phyloP scores from a whole-genome alignment of 2,329 filamentous ascomycete genomes.

The Daldinia sp. region DNA sequence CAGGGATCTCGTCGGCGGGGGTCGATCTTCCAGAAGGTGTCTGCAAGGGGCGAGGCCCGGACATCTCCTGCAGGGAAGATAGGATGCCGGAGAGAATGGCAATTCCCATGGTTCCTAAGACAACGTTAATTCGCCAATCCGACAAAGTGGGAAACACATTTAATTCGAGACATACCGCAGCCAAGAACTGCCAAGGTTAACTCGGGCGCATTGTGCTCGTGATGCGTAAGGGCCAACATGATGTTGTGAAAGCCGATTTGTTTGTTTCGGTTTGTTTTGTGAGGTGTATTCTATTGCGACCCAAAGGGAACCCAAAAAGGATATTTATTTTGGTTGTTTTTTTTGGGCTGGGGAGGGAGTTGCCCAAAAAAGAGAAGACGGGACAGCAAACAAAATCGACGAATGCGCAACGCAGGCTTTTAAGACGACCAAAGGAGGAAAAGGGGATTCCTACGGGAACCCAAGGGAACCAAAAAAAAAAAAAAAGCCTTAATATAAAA shows the following conservation, averaged over 20 bases:
- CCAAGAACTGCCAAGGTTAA: conserved; percentile 83
- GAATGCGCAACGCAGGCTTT: not conserved
- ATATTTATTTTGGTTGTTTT: not conserved
- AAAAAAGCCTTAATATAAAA: not conserved
- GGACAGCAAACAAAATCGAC: not conserved
- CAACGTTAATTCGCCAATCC: not conserved
- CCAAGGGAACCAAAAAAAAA: no score
- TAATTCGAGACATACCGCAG: conserved; percentile 67
- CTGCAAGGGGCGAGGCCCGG: conserved; percentile 56
- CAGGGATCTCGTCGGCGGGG: conserved; percentile 58
- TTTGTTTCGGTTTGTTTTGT: no score
- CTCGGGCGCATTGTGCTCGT: conserved; percentile 52
- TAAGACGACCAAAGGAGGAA: not conserved
- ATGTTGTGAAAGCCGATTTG: conserved; percentile 10
- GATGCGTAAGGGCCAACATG: conserved; percentile 47
- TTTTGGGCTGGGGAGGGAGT: no score
- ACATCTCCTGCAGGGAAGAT: conserved; percentile 67
- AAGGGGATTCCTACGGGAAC: not conserved
- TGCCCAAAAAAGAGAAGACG: not conserved
- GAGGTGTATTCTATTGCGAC: not conserved
- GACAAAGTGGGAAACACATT: not conserved
- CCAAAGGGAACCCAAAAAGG: not conserved
- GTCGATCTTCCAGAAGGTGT: conserved; percentile 55
- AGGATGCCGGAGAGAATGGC: conserved; percentile 85
- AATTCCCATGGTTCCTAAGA: conserved; percentile 80